Base-by-base conservation (phyloP, 164 flowering plant species). In the Chloranthus sessilifolius region DNA sequence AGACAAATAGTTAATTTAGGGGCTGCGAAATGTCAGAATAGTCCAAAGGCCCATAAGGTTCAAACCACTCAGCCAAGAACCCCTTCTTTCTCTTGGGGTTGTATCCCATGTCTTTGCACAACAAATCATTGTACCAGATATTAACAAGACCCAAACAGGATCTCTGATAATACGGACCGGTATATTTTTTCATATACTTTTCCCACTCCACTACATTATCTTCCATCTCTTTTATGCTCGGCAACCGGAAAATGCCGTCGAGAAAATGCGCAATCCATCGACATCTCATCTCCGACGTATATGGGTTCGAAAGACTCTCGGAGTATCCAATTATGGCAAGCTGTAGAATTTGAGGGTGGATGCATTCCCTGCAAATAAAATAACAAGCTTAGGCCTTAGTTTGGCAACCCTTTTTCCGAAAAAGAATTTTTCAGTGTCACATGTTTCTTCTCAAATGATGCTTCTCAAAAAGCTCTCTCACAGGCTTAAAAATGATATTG, bases 91-190 rank as follows among this genome's bases (percentile, higher is more conserved):
- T 62, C 26, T 47, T 72, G 2, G 82, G 81, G 37, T 77, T 79
- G 74, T 71, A 74, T 31, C 82, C 79, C 83, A 83, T 77, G 53
- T 86, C 95, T 58, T 61, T 74, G 75, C 83, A 83, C 4, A 86
- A 45, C 46, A 71, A 81, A 60, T 81, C 90, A 60, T 72, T 79
- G 69, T 79, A 79, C 90, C 95, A 79, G n/a, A 80, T 75, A 14
- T 82, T 74, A 14, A 75, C 11, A 3, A 46, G 54, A 30, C 57
- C 74, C 1, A 80, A 36, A 56, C 78, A 77, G 7, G 83, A 66
- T 59, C 74, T 75, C 21, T 69, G n/a, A 45, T 63, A 77, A 56
- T 66, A 35, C 14, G 38, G 1, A 0, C 74, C 69, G 1, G 73
- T 35, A 35, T 64, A 74, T 42, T 2, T 22, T 55, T 79, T 81